A percentile compares a stretch with the other conserved stretches of the same genome.
Conservation (phyloP, 1,139 yeast species). For the Scheffersomyces segobiensis region DNA sequence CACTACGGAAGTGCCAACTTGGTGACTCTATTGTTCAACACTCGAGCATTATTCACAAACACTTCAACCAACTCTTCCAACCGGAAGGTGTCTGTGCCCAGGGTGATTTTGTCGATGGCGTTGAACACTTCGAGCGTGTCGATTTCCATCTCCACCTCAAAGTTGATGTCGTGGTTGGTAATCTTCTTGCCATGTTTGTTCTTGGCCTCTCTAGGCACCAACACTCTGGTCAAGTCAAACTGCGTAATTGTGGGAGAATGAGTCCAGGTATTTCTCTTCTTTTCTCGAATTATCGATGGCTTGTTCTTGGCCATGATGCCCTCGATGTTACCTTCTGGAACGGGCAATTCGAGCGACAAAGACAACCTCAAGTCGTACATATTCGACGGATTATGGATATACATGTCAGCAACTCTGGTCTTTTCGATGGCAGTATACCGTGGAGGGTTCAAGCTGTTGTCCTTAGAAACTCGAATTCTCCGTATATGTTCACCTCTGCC, state of each 20-base stretch:
- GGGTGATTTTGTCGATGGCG: constrained; percentile 56
- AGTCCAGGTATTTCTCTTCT: constrained; percentile 62
- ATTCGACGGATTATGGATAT: constrained; percentile 73
- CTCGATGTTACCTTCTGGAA: constrained; percentile 53
- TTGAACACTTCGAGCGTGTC: constrained; percentile 62
- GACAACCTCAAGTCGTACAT: constrained; percentile 77
- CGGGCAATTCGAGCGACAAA: constrained; percentile 74
- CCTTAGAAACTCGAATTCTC: constrained; percentile 64
- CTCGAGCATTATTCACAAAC: constrained; percentile 68
- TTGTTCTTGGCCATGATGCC: constrained; percentile 36
- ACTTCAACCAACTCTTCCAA: constrained; percentile 73
- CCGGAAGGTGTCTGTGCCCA: constrained; percentile 56
- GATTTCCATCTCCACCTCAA: constrained; percentile 74
- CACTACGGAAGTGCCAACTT: constrained; percentile 28
- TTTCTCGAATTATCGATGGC: constrained; percentile 58
- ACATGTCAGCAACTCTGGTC: constrained; percentile 67
- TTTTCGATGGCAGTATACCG: constrained; percentile 73
- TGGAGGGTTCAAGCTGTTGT: constrained; percentile 57
- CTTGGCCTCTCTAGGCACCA: constrained; percentile 46
- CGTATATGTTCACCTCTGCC: constrained; percentile 56
- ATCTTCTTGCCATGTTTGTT: constrained; percentile 42
- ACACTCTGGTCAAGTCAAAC: constrained; percentile 69
- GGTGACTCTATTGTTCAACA: constrained; percentile 47
- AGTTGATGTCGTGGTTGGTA: constrained; percentile 40
- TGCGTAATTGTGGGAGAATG: constrained; percentile 71